Conservation (phyloP, 2,329 filamentous ascomycete genomes). For the Cytospora chrysosperma region DNA sequence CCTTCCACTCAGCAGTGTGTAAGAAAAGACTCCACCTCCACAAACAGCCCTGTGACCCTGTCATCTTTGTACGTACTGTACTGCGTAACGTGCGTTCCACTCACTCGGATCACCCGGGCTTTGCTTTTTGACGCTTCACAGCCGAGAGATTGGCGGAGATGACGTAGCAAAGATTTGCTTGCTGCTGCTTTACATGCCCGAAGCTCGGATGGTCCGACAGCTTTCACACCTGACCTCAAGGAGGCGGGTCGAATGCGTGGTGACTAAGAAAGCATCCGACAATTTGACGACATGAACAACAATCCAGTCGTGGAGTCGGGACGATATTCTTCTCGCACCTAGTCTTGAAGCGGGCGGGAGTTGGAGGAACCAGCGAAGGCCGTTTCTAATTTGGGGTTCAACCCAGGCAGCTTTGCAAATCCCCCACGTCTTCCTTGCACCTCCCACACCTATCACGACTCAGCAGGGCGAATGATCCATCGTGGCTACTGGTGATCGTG, state of each 20-base stretch:
- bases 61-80: neutral
- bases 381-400: constrained; percentile 9
- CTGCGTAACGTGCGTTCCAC: constrained; percentile 8
- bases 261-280: constrained; percentile 1
- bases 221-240: neutral
- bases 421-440: constrained; percentile 9
- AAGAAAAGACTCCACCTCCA: constrained; percentile 19
- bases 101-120: constrained; percentile 20
- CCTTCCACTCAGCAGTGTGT: constrained; percentile 19
- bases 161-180: constrained; percentile 15
- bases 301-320: neutral
- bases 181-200: neutral
- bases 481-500: neutral
- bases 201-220: constrained; percentile 10
- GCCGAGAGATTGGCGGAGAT: constrained; percentile 8
- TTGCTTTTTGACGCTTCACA: constrained; percentile 2
- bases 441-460: neutral
- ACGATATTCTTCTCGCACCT: neutral
- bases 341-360: neutral
- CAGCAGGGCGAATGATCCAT: neutral
- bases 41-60: constrained; percentile 14
- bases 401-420: constrained; percentile 2
- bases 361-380: neutral
- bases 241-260: constrained; percentile 2
- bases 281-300: neutral